Percentiles rank a stretch among this genome's conserved stretches.
Conservation (phyloP, 805 yeast genomes). For the Wickerhamiella occidentalis region DNA sequence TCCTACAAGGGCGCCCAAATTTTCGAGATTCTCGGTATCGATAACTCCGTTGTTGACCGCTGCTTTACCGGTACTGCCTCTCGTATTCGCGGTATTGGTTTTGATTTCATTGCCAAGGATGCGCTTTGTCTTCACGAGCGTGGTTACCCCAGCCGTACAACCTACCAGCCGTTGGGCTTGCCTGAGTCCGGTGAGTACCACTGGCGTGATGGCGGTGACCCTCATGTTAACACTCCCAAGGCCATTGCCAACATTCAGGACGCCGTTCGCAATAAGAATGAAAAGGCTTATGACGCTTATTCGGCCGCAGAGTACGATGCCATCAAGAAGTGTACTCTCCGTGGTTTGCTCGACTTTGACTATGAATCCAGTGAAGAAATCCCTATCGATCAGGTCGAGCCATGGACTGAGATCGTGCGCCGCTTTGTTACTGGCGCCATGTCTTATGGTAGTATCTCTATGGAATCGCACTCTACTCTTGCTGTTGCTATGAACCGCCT, state of each 20-base stretch:
- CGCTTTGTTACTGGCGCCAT: slow-evolving; percentile 98
- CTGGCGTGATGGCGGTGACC: slow-evolving; percentile 98
- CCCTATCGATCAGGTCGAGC: slow-evolving; percentile 96
- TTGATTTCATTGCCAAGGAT: slow-evolving; percentile 92
- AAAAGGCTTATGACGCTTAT: slow-evolving; percentile 81
- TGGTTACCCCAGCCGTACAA: slow-evolving; percentile 71
- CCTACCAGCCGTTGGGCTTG: slow-evolving; percentile 57
- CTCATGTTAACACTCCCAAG: slow-evolving; percentile 86
- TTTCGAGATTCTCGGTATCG: slow-evolving; percentile 92
- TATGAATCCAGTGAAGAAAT: slow-evolving; percentile 57
- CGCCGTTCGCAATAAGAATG: slow-evolving; percentile 96
- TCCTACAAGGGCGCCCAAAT: slow-evolving; percentile 99
- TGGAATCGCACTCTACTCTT: slow-evolving; percentile 95
- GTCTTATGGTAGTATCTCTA: slow-evolving; percentile 97
- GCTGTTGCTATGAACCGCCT: slow-evolving; percentile 98
- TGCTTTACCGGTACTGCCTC: slow-evolving; percentile 98
- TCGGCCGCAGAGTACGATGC: slow-evolving; percentile 85
- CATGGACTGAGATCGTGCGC: slow-evolving; percentile 98
- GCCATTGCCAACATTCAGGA: slow-evolving; percentile 94
- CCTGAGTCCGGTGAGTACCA: slow-evolving; percentile 97
- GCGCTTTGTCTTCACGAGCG: slow-evolving; percentile 88
- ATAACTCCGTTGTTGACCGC: slow-evolving; percentile 85
- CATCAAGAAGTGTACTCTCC: slow-evolving; percentile 78
- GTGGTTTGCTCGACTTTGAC: slow-evolving; percentile 90
- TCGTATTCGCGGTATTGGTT: slow-evolving; percentile 88